Percentiles rank a stretch among this genome's conserved stretches.
Conservation (phyloP, 2,329 filamentous ascomycete genomes). For the Fusarium abutilonis region DNA sequence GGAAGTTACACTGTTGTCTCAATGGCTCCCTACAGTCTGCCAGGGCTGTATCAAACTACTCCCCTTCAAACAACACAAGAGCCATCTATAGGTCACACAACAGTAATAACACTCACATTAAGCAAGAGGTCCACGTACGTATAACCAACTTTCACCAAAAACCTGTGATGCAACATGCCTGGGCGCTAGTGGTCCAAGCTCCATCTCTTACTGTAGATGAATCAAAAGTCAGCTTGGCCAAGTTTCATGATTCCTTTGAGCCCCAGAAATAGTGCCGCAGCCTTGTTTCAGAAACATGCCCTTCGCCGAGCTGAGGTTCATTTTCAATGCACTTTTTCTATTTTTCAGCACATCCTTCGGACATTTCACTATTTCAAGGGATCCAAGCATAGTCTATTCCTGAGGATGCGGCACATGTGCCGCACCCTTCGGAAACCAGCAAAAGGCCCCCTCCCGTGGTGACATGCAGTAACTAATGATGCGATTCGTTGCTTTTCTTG, state of each 20-base stretch:
- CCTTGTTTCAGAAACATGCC: conserved; percentile 32
- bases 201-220: conserved; percentile 35
- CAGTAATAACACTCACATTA: neutral
- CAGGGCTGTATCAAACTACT: no score
- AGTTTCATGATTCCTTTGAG: conserved; percentile 27
- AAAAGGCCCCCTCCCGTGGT: conserved; percentile 4
- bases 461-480: neutral
- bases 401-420: conserved; percentile 30
- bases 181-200: conserved; percentile 31
- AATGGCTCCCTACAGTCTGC: no score
- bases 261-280: conserved; percentile 18
- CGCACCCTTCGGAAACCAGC: conserved; percentile 29
- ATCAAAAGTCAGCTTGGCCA: conserved; percentile 12
- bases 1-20: no score
- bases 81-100: no score
- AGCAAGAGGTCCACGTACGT: conserved; percentile 7
- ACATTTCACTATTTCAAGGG: neutral
- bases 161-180: conserved; percentile 17
- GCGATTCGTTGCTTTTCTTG: conserved; percentile 10
- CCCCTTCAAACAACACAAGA: no score
- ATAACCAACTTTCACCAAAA: neutral
- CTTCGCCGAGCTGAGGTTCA: conserved; percentile 13
- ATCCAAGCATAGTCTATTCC: conserved; percentile 34
- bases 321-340: conserved; percentile 16
- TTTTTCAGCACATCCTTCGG: neutral